Evolutionary conservation across 345 rosid genomes (phyloP).

Genomic region (Erucastrum elatum): DNA sequence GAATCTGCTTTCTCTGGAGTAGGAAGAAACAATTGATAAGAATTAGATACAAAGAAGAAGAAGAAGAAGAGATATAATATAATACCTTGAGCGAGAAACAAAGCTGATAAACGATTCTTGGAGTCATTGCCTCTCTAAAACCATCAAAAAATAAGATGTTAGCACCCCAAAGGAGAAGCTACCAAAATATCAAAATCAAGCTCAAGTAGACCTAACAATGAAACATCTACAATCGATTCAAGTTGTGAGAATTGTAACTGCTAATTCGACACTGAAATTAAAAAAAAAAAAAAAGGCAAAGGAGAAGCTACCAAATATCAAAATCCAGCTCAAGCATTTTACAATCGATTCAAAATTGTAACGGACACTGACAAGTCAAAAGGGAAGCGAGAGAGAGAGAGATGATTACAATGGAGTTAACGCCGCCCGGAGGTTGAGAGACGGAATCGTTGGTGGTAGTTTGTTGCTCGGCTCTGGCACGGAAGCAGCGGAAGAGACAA

Average conservation of each 20-base stretch:
- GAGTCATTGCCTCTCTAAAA: constrained; percentile 48
- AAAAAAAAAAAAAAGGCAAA: too few relatives aligned
- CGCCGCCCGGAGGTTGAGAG: background rate
- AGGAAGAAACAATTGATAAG: too few relatives aligned
- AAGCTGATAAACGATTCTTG: constrained; percentile 57
- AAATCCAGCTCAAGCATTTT: background rate
- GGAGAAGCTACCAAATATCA: background rate
- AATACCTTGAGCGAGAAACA: constrained; percentile 68
- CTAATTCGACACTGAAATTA: background rate
- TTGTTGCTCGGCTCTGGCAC: constrained; percentile 42
- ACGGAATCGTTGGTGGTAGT: background rate
- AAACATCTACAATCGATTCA: constrained; percentile 1
- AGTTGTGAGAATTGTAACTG: constrained; percentile 2
- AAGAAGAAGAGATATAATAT: background rate
- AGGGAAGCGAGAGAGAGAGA: too few relatives aligned
- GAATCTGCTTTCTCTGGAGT: constrained; percentile 44
- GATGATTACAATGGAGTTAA: constrained; percentile 36
- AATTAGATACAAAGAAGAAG: too few relatives aligned
- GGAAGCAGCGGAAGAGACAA: constrained; percentile 66
- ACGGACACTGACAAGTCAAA: background rate
- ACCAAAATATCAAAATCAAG: background rate
- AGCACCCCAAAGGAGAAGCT: background rate
- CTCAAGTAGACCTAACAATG: background rate
- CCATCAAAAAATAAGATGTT: background rate
- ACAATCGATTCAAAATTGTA: constrained; percentile 9